These are phyloP conservation scores for Coccomyxa sp. DNA, from an alignment of 139 green algal genomes.

Conservation along the genomic window DNA sequence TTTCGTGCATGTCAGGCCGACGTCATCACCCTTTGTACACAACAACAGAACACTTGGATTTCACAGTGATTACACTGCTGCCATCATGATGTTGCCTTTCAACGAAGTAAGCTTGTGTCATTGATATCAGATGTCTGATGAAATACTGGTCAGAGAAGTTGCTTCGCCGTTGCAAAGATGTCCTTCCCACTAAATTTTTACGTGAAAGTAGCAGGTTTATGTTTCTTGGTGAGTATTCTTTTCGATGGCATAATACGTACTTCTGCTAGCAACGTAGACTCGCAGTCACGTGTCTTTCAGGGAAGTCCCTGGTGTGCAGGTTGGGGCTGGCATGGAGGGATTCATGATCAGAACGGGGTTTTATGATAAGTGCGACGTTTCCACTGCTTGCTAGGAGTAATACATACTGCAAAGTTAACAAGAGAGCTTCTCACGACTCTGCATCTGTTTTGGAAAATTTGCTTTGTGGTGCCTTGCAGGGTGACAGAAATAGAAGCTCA, in stretches of 20 bases:
- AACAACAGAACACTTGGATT: too few species aligned
- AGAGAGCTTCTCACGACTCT: not conserved
- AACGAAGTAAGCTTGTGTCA: too few species aligned
- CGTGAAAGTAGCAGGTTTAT: conserved; percentile 28
- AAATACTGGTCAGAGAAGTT: too few species aligned
- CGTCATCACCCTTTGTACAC: too few species aligned
- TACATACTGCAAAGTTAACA: too few species aligned
- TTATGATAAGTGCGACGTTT: conserved; percentile 57
- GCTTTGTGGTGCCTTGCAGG: conserved; percentile 8
- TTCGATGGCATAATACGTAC: not conserved
- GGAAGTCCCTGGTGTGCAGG: conserved; percentile 16
- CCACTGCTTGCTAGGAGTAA: too few species aligned
- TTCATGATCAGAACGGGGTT: conserved; percentile 95
- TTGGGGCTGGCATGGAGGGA: conserved; percentile 73
- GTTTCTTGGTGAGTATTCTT: conserved; percentile 29
- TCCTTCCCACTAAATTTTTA: conserved; percentile 32
- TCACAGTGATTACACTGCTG: too few species aligned
- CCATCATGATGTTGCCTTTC: too few species aligned
- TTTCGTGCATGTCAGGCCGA: too few species aligned
- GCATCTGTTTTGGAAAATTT: not conserved
- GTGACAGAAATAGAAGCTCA: conserved; percentile 54
- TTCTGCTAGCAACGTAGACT: not conserved
- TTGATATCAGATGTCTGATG: too few species aligned
- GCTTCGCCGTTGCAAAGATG: conserved; percentile 2
- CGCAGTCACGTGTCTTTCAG: not conserved